Evolutionary conservation across 2,329 filamentous ascomycete genomes (phyloP), one percentile per base, ranked within the genome.

Genomic region (Chalaropsis thielavioides): DNA sequence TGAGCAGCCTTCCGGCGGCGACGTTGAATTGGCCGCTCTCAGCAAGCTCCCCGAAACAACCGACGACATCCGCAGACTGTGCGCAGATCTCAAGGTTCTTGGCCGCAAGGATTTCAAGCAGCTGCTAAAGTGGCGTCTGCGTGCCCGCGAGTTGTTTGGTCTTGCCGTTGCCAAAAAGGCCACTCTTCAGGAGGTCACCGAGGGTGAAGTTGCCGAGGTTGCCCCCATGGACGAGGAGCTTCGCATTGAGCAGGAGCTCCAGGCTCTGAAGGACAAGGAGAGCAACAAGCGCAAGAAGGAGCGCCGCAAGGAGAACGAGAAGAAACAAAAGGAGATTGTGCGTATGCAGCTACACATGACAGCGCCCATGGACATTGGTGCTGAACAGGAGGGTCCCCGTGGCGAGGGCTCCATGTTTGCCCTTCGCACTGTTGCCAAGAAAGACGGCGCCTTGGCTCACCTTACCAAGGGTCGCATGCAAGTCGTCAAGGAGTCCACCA

Each of bases 291-390:
- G 86, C 75, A 95, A 91, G 77, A 87, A 90, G 70, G 89, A 95
- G 71, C 84, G 87, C 69, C 83, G 92, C 69, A 89, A 82, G 70
- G 91, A 95, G 67, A 99, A 99, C 69, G 94, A 99, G 75, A 85
- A 85, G 74, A 97, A 95, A 75, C 89, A 94, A 70, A 94, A 89
- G 70, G 94, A 97, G 69, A 90, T 97, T 67, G 81, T 95, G n/a
- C 86, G 94, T 41, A 88, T 99, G 87, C 94, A 99, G 75, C 85
- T 99, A 78, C 87, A 96, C 76, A 99, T 99, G 94, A 87, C 87
- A 1, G 89, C 91, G 0, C 94, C 94, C 7, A 94, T 90, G 80
- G 94, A 99, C 69, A 96, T 99, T 68, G 94, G 94, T 71, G 83
- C 95, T 77, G 94, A 96, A 72, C 90, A 94, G 75, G 77, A 83